Percentiles rank a stretch among this genome's conserved stretches.
Evolutionary conservation across 306 rosid genomes (phyloP).

Genomic region (Styphnolobium japonicum): DNA sequence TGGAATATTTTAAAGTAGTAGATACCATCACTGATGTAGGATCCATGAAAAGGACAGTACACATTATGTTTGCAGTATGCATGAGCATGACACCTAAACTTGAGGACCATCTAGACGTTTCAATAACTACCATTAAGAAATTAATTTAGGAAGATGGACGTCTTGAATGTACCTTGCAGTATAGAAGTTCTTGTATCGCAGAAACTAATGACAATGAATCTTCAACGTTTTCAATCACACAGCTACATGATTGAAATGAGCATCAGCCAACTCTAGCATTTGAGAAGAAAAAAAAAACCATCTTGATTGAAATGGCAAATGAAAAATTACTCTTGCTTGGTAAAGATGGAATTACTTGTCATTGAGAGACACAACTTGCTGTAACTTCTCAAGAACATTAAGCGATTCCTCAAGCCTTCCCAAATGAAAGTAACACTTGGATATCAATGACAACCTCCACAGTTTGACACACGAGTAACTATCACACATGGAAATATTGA

Average conservation of each 20-base stretch:
- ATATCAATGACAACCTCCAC: slow-evolving; percentile 64
- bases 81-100: neutral
- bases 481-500: too few species aligned
- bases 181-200: slow-evolving; percentile 45
- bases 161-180: slow-evolving; percentile 40
- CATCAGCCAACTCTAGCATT: slow-evolving; percentile 12
- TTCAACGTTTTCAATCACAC: slow-evolving; percentile 35
- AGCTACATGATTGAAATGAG: slow-evolving; percentile 34
- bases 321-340: neutral
- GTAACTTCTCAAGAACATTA: slow-evolving; percentile 49
- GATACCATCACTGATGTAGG: neutral
- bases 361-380: slow-evolving; percentile 30
- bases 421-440: slow-evolving; percentile 59
- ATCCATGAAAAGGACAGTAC: neutral
- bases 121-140: neutral
- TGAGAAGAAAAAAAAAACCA: neutral
- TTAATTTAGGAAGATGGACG: neutral
- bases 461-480: too few species aligned
- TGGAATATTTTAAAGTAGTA: too few species aligned
- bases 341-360: slow-evolving; percentile 38
- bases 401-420: slow-evolving; percentile 68
- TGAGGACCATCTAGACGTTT: neutral
- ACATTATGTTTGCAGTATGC: neutral
- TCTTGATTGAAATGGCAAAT: neutral
- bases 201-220: slow-evolving; percentile 31